A percentile compares a stretch with the other conserved stretches of the same genome.
Conservation (phyloP, 768 basidiomycete genomes). For the Gloeophyllum trabeum region DNA sequence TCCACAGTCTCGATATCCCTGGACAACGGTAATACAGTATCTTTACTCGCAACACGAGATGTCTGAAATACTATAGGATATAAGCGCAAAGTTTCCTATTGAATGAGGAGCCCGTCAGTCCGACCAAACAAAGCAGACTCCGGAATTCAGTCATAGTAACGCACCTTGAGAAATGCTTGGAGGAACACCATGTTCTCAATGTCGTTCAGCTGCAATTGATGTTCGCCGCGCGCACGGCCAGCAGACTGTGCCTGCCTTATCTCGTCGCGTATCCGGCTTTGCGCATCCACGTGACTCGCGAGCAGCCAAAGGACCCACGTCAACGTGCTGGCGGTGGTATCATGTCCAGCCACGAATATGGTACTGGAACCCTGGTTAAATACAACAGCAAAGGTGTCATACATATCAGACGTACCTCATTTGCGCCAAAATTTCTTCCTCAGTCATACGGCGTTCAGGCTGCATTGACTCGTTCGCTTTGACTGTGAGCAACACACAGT, state of each 20-base stretch:
- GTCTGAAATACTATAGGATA: background rate
- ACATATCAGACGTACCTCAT: background rate
- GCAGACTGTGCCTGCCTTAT: background rate
- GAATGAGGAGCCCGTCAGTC: background rate
- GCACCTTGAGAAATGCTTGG: background rate
- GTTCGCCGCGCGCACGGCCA: background rate
- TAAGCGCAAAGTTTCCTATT: background rate
- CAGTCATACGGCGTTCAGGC: background rate
- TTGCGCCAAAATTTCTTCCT: background rate
- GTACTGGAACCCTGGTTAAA: background rate
- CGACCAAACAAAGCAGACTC: background rate
- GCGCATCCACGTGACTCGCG: background rate
- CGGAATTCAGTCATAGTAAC: background rate
- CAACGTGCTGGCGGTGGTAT: background rate
- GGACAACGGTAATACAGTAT: constrained; percentile 3
- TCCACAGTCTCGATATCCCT: background rate
- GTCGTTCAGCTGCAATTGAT: background rate
- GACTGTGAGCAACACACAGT: constrained; percentile 23
- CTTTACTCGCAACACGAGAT: background rate
- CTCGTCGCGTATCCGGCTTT: background rate
- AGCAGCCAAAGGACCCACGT: background rate
- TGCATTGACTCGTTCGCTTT: constrained; percentile 20
- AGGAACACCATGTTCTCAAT: background rate
- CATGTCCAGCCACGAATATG: background rate
- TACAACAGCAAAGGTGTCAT: background rate